Evolutionary conservation across 2,329 filamentous ascomycete species (phyloP).

Genomic region (Seiridium cupressi): DNA sequence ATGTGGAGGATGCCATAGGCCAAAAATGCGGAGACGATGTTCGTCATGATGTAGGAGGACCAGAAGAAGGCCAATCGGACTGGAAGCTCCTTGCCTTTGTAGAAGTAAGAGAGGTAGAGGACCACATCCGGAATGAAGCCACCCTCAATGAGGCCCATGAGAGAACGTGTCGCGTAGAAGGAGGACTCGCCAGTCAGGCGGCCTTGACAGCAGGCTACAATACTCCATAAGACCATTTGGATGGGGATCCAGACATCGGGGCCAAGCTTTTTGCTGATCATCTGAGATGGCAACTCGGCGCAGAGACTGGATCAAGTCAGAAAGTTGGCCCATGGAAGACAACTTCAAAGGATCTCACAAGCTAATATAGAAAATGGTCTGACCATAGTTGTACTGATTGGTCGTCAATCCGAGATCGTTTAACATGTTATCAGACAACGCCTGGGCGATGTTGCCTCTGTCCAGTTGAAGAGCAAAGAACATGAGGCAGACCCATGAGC

Average conservation of each 20-base stretch:
- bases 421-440: conserved; percentile 31
- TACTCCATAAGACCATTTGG: conserved; percentile 32
- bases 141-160: conserved; percentile 32
- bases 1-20: conserved; percentile 30
- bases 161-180: conserved; percentile 27
- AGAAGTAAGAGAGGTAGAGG: conserved; percentile 22
- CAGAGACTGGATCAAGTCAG: conserved; percentile 7
- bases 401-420: conserved; percentile 30
- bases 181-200: conserved; percentile 23
- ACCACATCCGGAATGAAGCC: conserved; percentile 34
- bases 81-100: conserved; percentile 5
- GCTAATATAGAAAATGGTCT: conserved; percentile 12
- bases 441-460: conserved; percentile 39
- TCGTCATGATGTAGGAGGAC: conserved; percentile 26
- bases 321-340: background rate
- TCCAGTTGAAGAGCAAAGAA: conserved; percentile 53
- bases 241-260: conserved; percentile 29
- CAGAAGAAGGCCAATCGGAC: conserved; percentile 33
- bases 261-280: conserved; percentile 21
- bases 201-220: conserved; percentile 30
- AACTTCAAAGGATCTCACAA: conserved; percentile 4
- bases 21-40: conserved; percentile 30
- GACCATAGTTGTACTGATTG: conserved; percentile 19
- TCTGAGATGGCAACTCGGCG: conserved; percentile 20
- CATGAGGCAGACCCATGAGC: conserved; percentile 50